Base-by-base conservation (phyloP, 768 basidiomycete genomes). In the Boletus eberwhitei region DNA sequence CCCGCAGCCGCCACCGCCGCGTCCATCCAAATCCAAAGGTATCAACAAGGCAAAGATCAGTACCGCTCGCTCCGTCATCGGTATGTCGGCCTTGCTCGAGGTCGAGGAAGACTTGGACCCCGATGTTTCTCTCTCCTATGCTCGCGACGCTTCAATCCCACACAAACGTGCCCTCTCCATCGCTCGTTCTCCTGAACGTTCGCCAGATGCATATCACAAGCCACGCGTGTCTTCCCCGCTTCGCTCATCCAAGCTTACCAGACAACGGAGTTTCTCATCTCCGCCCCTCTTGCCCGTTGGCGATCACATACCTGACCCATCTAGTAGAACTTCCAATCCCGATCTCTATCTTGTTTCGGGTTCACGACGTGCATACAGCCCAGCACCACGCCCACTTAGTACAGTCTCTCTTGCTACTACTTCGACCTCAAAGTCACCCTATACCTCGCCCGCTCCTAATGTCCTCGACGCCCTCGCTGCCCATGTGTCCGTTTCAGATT, bases 61-160 rank as follows among this genome's bases (percentile, higher is more conserved):
- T 50, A 55, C 64, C 13, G 74, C 75, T 14, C 72, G 75, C 55
- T 75, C 79, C 53, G 78, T 79, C 71, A 69, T 75, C 60, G 79
- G 76, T 52, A 83, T 83, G 82, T 65, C 79, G 17, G 75, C 77
- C 12, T 62, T 83, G 2, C 68, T 82, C 16, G 81, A 82, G 59
- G 80, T 79, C 54, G 80, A 83, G 48, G 82, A 84, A 54, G 72
- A 77, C 52, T 26, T 50, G 22, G 73, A 74, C 46, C 44, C 54
- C 22, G 70, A 69, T 8, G 22, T 13, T 24, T 19, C 55, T 21
- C 36, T 37, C 19, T 49, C 64, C 17, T 24, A 29, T 21, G 29
- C 19, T 12, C 43, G 50, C 11, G 52, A 64, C 35, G 47, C 51
- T 0, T 49, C 56, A 16, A 53, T 49, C 40, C 56, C 56, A 17